A percentile compares a stretch with the other conserved stretches of the same genome.
These are phyloP conservation scores for Citrus hindsii DNA, from an alignment of 345 rosid genomes.

Conservation along the genomic window DNA sequence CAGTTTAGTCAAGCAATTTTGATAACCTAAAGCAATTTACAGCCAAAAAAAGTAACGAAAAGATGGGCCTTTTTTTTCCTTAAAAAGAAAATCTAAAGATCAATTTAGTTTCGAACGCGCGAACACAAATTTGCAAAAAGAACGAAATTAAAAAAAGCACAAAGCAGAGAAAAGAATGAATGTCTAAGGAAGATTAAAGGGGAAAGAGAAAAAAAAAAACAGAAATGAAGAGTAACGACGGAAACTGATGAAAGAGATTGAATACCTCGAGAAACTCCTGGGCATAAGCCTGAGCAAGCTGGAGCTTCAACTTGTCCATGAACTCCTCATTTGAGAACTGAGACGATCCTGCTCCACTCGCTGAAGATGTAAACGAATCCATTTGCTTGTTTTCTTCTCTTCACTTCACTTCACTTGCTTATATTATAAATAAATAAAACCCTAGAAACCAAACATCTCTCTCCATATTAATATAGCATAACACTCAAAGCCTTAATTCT, in stretches of 20 bases:
- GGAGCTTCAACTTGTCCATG: conserved; percentile 65
- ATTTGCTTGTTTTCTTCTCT: conserved; percentile 9
- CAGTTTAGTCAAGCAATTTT: not conserved
- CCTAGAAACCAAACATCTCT: not conserved
- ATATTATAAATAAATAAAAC: not conserved
- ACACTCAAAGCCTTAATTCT: not conserved
- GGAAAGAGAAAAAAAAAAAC: too few relatives aligned
- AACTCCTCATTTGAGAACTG: conserved; percentile 47
- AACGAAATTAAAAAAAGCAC: not conserved
- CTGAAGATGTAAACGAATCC: conserved; percentile 65
- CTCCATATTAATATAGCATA: too few relatives aligned
- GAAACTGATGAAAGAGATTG: not conserved
- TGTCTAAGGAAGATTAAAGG: not conserved
- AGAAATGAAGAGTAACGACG: too few relatives aligned
- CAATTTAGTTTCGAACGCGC: not conserved
- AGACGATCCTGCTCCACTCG: conserved; percentile 41
- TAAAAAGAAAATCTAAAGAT: not conserved
- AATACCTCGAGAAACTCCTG: conserved; percentile 75
- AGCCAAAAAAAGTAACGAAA: not conserved
- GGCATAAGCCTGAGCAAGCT: conserved; percentile 80
- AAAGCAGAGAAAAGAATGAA: not conserved
- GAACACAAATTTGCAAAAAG: not conserved
- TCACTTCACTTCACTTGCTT: too few relatives aligned
- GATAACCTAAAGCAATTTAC: not conserved
- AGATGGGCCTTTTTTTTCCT: not conserved